Evolutionary conservation across 108 stramenopile genomes (phyloP).

Genomic region (Skeletonema potamos): DNA sequence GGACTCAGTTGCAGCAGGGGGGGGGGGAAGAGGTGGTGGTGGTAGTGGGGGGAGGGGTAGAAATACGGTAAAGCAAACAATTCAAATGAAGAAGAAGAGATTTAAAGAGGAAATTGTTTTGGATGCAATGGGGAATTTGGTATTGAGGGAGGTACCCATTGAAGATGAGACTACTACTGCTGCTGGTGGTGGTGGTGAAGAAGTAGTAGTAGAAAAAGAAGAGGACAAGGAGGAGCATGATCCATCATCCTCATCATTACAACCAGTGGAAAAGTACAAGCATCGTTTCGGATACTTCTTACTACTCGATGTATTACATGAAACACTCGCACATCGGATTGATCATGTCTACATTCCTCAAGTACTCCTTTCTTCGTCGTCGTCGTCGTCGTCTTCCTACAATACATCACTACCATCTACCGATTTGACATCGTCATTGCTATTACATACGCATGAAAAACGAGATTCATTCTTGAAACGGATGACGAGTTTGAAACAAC

Average conservation of each 20-base stretch:
- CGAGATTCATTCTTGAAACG: neutral
- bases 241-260: too few species aligned
- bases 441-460: neutral
- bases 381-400: slow-evolving; percentile 7
- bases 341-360: slow-evolving; percentile 6
- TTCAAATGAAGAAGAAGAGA: neutral
- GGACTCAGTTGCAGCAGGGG: too few species aligned
- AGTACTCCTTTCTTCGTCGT: neutral
- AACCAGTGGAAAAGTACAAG: neutral
- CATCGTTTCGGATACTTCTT: slow-evolving; percentile 4
- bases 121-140: slow-evolving; percentile 3
- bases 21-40: neutral
- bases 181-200: too few species aligned
- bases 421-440: neutral
- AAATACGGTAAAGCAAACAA: neutral
- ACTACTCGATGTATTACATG: slow-evolving; percentile 1
- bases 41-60: neutral
- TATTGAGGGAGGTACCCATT: neutral
- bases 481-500: neutral
- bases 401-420: too few species aligned
- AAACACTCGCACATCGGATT: slow-evolving; percentile 2
- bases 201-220: too few species aligned
- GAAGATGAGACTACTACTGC: too few species aligned
- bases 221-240: neutral
- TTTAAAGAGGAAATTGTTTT: slow-evolving; percentile 3